Evolutionary conservation across 2,329 filamentous ascomycete genomes (phyloP).

Genomic region (Cercospora nicotianae): DNA sequence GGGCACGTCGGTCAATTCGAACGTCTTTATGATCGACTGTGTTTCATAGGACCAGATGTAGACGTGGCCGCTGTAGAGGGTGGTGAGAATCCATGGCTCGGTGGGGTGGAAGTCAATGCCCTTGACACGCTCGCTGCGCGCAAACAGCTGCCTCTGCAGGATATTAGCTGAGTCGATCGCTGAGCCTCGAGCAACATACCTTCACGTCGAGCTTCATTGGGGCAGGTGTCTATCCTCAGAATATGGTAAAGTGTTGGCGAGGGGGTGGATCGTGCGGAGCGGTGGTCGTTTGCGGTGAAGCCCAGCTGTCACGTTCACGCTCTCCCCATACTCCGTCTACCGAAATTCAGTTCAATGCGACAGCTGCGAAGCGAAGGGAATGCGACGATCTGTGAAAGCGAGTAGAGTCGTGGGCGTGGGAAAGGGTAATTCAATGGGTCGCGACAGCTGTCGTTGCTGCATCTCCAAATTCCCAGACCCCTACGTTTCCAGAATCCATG

Average conservation of each 20-base stretch:
- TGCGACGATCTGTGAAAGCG: background rate
- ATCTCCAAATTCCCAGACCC: constrained; percentile 6
- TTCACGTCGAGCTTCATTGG: constrained; percentile 62
- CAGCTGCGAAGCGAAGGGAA: background rate
- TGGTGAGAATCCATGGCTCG: constrained; percentile 94
- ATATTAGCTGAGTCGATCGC: constrained; percentile 39
- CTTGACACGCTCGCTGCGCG: constrained; percentile 93
- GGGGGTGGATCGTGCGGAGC: background rate
- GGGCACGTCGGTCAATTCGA: constrained; percentile 97
- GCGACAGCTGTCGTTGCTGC: constrained; percentile 5
- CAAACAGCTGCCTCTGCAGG: constrained; percentile 74
- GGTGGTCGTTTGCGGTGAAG: constrained; percentile 6
- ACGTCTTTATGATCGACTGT: constrained; percentile 95
- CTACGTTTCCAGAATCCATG: background rate
- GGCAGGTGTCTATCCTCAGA: constrained; percentile 26
- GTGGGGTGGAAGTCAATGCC: constrained; percentile 95
- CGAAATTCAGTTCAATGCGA: background rate
- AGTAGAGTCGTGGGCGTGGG: background rate
- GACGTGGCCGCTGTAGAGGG: constrained; percentile 95
- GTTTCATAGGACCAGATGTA: constrained; percentile 99
- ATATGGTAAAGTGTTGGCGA: constrained; percentile 6
- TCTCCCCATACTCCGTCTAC: constrained; percentile 6
- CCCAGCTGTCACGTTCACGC: constrained; percentile 12
- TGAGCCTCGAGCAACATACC: constrained; percentile 41
- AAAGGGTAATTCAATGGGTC: constrained; percentile 6